A percentile compares a stretch with the other conserved stretches of the same genome.
These are phyloP conservation scores for Tetracentron sinense DNA, from an alignment of 164 flowering plant species.

Conservation along the genomic window DNA sequence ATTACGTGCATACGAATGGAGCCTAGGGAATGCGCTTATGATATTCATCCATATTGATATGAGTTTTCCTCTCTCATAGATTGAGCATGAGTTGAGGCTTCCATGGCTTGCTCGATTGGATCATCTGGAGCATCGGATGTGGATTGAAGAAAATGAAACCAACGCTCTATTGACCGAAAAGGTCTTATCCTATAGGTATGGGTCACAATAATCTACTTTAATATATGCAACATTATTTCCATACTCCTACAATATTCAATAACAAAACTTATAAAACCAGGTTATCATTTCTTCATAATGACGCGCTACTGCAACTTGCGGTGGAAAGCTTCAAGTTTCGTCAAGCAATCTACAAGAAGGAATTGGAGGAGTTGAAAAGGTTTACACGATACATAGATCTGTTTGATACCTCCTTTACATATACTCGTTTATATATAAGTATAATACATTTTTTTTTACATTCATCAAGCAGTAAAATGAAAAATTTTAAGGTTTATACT, in stretches of 20 bases:
- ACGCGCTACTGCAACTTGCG: slow-evolving; percentile 31
- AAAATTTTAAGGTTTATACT: background rate
- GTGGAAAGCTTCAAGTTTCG: slow-evolving; percentile 21
- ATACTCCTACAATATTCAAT: background rate
- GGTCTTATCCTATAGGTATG: too few relatives aligned
- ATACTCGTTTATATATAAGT: background rate
- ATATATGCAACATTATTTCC: too few relatives aligned
- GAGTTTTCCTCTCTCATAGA: too few relatives aligned
- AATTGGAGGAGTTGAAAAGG: slow-evolving; percentile 35
- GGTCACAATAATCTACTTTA: too few relatives aligned
- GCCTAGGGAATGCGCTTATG: too few relatives aligned
- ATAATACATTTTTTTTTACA: background rate
- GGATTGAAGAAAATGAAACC: too few relatives aligned
- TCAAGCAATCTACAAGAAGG: slow-evolving; percentile 27
- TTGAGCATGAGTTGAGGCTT: too few relatives aligned
- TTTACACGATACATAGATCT: background rate
- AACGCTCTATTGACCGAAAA: too few relatives aligned
- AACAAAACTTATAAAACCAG: slow-evolving; percentile 23
- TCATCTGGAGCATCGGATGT: too few relatives aligned
- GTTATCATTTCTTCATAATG: slow-evolving; percentile 13
- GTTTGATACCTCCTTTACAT: background rate
- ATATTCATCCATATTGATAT: too few relatives aligned
- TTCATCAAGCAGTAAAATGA: background rate
- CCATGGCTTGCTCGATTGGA: slow-evolving; percentile 15
- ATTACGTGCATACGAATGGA: too few relatives aligned